Percentiles rank a stretch among this genome's conserved stretches.
These are phyloP conservation scores for Exophiala bonariae DNA, from an alignment of 2,329 filamentous ascomycete species.

Conservation along the genomic window DNA sequence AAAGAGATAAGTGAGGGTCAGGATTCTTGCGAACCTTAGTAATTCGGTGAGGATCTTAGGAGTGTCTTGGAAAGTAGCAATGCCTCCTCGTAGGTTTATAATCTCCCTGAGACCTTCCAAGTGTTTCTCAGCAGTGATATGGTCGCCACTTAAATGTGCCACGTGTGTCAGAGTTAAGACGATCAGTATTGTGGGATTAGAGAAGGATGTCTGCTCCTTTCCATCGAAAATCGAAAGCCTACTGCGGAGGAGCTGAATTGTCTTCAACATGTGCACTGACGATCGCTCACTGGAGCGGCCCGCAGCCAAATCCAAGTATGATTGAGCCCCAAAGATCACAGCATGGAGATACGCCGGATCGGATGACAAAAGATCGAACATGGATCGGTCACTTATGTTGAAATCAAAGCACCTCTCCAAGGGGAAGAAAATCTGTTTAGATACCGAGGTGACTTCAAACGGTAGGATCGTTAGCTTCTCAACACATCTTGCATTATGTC, in stretches of 20 bases:
- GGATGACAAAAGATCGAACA: slow-evolving; percentile 34
- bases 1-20: background rate
- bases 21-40: slow-evolving; percentile 30
- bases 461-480: background rate
- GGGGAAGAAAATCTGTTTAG: slow-evolving; percentile 36
- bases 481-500: too few species aligned
- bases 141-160: slow-evolving; percentile 33
- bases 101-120: slow-evolving; percentile 41
- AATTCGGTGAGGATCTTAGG: slow-evolving; percentile 39
- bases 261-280: slow-evolving; percentile 33
- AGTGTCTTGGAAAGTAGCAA: slow-evolving; percentile 32
- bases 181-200: slow-evolving; percentile 33
- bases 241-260: slow-evolving; percentile 34
- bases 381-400: slow-evolving; percentile 27
- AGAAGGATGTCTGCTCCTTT: slow-evolving; percentile 25
- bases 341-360: slow-evolving; percentile 41
- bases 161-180: slow-evolving; percentile 35
- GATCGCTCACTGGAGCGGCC: slow-evolving; percentile 10
- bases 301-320: slow-evolving; percentile 28
- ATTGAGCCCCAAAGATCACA: slow-evolving; percentile 35
- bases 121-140: slow-evolving; percentile 33
- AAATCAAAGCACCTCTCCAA: slow-evolving; percentile 35
- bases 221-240: slow-evolving; percentile 28
- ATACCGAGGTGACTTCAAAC: slow-evolving; percentile 32
- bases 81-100: slow-evolving; percentile 39